phyloP scores from a whole-genome alignment of 257 asterid genomes.

The Asclepias syriaca region DNA sequence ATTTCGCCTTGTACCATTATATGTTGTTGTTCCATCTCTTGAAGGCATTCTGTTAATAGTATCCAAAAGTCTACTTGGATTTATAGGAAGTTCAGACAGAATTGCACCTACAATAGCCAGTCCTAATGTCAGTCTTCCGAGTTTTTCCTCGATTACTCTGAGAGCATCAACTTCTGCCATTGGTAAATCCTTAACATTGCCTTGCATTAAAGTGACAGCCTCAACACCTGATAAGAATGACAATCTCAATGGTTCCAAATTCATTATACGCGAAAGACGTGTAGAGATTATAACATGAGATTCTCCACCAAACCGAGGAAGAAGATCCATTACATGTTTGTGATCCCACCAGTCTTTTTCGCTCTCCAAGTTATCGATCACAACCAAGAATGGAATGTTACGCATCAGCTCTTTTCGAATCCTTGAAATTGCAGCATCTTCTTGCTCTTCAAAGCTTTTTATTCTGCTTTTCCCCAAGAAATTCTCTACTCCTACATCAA shows the following conservation, averaged over 20 bases:
- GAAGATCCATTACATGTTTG: conserved; percentile 79
- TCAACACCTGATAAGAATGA: conserved; percentile 84
- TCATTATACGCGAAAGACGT: conserved; percentile 62
- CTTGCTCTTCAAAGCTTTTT: conserved; percentile 82
- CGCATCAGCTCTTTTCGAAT: conserved; percentile 83
- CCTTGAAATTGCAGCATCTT: conserved; percentile 64
- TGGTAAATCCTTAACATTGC: conserved; percentile 62
- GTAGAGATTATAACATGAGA: conserved; percentile 83
- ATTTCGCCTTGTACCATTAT: conserved; percentile 56
- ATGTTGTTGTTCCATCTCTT: conserved; percentile 30
- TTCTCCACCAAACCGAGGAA: conserved; percentile 91
- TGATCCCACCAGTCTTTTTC: conserved; percentile 99
- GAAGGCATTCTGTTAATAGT: conserved; percentile 81
- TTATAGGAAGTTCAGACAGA: conserved; percentile 90
- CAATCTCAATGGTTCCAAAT: conserved; percentile 74
- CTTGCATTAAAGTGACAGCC: conserved; percentile 87
- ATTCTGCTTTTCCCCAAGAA: conserved; percentile 44
- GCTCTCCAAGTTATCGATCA: conserved; percentile 78
- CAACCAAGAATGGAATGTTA: conserved; percentile 61
- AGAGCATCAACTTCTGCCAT: conserved; percentile 74
- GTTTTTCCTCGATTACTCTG: conserved; percentile 79
- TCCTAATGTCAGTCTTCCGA: conserved; percentile 83
- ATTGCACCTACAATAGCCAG: conserved; percentile 85
- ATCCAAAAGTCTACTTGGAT: conserved; percentile 76
- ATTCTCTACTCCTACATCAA: conserved; percentile 74